phyloP scores from a whole-genome alignment of 192 early-diverging fungal genomes.

The Endogone sp. region DNA sequence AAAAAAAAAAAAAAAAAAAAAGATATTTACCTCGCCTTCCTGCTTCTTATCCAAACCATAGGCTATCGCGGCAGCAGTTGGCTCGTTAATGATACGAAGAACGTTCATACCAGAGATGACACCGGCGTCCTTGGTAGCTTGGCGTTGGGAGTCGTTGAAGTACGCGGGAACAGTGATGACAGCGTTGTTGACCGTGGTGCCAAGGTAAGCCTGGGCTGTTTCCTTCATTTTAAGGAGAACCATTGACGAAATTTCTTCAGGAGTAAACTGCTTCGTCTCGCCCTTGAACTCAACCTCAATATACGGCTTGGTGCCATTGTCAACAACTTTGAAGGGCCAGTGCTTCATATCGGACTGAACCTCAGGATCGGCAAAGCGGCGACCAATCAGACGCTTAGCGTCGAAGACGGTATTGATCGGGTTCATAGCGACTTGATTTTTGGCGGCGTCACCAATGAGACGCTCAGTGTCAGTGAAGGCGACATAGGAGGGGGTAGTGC shows the following conservation, averaged over 20 bases:
- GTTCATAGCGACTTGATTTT: constrained; percentile 90
- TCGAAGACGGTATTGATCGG: constrained; percentile 92
- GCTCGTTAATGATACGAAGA: constrained; percentile 91
- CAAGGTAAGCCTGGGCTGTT: constrained; percentile 82
- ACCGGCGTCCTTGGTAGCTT: constrained; percentile 90
- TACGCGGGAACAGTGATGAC: constrained; percentile 92
- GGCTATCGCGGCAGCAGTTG: constrained; percentile 98
- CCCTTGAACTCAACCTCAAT: constrained; percentile 80
- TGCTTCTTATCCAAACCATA: constrained; percentile 93
- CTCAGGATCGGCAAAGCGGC: constrained; percentile 78
- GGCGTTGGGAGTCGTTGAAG: constrained; percentile 94
- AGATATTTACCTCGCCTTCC: constrained; percentile 16
- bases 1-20: too few species aligned
- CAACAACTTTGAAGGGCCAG: constrained; percentile 82
- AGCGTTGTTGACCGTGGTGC: constrained; percentile 74
- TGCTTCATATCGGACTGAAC: constrained; percentile 91
- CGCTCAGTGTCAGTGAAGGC: constrained; percentile 88
- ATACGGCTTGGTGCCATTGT: constrained; percentile 71
- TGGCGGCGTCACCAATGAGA: constrained; percentile 89
- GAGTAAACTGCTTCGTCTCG: constrained; percentile 74
- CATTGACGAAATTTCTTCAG: constrained; percentile 98
- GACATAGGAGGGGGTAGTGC: constrained; percentile 92
- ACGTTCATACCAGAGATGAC: constrained; percentile 79
- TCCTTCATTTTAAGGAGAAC: constrained; percentile 89
- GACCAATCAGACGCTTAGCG: constrained; percentile 89